Evolutionary conservation across 140 eudicot genomes (phyloP), one percentile per base, ranked within the genome.

Genomic region (Senecio squalidus): DNA sequence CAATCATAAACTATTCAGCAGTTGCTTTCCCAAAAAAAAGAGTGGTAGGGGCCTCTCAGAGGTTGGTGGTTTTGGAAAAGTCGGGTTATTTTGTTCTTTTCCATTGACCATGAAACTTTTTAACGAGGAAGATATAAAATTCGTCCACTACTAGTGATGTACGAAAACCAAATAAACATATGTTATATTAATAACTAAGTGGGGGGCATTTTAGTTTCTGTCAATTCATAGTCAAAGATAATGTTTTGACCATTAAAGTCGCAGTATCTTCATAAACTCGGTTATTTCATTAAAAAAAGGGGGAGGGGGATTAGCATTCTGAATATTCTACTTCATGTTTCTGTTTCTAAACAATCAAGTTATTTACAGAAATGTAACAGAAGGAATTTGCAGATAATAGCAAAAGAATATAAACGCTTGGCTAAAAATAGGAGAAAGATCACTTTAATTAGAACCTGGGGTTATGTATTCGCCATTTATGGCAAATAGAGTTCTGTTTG

Each of bases 121-220:
- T 11, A 29, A 50, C 29, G 14, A 8, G 17, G 7, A 20, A 21
- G 30, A 27, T 23, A 52, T 30, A 61, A 52, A 52, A 30, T 20
- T n/a, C 14, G 43, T 5, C 33, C 76, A 71, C 71, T 71, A 71
- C 55, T 24, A 58, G 65, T 54, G 76, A 62, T 55, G n/a, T 34
- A 25, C 18, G 4, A 29, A 44, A 51, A 71, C 28, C 66, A 25
- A 41, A 51, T 41, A 7, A 62, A 62, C 45, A 36, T 60, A 16
- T 60, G 36, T 13, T 57, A 46, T 68, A 17, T 25, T 48, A 48
- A 26, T 14, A 24, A 34, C 11, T 25, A 43, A 71, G 71, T 71
- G 71, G 55, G 25, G 2, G 30, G 25, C 45, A 3, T 38, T 28
- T 52, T 0, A 36, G 63, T 15, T 17, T 48, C 33, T 36, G 39